phyloP scores from a whole-genome alignment of 192 early-diverging fungal genomes.

The Coemansia sp. region DNA sequence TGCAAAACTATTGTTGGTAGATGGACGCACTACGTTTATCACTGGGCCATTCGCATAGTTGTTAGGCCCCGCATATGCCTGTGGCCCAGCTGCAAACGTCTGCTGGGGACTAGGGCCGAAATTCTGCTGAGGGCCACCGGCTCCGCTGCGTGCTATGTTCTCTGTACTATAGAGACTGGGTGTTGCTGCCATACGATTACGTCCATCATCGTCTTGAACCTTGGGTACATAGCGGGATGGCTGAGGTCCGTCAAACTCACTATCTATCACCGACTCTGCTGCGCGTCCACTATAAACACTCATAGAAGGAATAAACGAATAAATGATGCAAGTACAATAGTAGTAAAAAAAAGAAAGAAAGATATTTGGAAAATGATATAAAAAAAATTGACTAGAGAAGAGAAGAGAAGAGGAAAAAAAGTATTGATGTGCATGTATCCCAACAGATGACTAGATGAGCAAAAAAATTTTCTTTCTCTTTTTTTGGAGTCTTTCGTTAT shows the following conservation, averaged over 20 bases:
- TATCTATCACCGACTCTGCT: conserved; percentile 4
- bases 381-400: conserved; percentile 15
- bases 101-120: conserved; percentile 10
- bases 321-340: conserved; percentile 7
- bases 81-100: neutral
- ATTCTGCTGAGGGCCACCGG: neutral
- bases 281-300: neutral
- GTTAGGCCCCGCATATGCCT: conserved; percentile 6
- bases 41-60: neutral
- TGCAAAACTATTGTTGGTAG: neutral
- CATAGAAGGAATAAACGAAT: neutral
- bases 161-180: neutral
- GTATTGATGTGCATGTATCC: conserved; percentile 13
- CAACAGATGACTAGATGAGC: neutral
- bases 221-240: conserved; percentile 19
- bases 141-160: neutral
- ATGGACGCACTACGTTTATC: neutral
- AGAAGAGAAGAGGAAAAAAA: neutral
- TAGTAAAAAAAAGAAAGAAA: neutral
- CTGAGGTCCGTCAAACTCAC: conserved; percentile 20
- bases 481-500: neutral
- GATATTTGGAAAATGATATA: neutral
- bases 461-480: conserved; percentile 10
- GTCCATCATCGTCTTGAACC: neutral
- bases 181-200: neutral